Evolutionary conservation across 148 eudicot species (phyloP).

Genomic region (Camellia granthamiana): DNA sequence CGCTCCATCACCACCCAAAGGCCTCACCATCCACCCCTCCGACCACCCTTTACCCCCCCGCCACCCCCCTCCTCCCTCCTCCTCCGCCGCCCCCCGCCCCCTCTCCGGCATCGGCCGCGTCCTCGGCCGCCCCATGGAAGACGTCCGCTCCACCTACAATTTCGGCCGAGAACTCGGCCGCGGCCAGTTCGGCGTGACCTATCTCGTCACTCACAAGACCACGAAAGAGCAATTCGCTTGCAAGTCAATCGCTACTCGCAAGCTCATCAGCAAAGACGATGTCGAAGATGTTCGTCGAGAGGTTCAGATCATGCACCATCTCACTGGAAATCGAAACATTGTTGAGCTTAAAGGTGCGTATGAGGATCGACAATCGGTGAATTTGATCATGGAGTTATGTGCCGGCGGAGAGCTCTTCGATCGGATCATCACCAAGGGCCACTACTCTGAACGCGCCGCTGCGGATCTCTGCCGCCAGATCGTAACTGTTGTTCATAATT

Average conservation of each 20-base stretch:
- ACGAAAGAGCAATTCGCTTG: slow-evolving; percentile 64
- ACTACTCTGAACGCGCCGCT: slow-evolving; percentile 88
- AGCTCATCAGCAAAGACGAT: slow-evolving; percentile 66
- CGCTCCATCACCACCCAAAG: slow-evolving; percentile 23
- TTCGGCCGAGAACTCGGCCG: slow-evolving; percentile 92
- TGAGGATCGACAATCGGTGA: slow-evolving; percentile 84
- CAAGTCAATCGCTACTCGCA: slow-evolving; percentile 85
- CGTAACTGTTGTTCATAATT: slow-evolving; percentile 77
- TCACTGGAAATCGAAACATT: slow-evolving; percentile 84
- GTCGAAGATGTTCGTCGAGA: slow-evolving; percentile 85
- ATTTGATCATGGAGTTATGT: slow-evolving; percentile 84
- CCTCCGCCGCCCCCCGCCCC: slow-evolving; percentile 25
- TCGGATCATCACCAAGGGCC: slow-evolving; percentile 84
- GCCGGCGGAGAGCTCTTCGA: slow-evolving; percentile 96
- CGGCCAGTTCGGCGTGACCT: slow-evolving; percentile 90
- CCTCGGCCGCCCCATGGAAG: slow-evolving; percentile 78
- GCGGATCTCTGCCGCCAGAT: slow-evolving; percentile 75
- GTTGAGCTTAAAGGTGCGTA: slow-evolving; percentile 81
- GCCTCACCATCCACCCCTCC: slow-evolving; percentile 23
- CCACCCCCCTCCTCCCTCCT: background rate
- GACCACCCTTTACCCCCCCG: slow-evolving; percentile 16
- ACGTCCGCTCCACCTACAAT: slow-evolving; percentile 62
- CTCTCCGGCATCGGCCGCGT: slow-evolving; percentile 63
- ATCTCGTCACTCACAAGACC: slow-evolving; percentile 60
- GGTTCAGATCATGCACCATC: slow-evolving; percentile 95